Evolutionary conservation across 1,284 basidiomycete species (phyloP).

Genomic region (Ganoderma sp.): DNA sequence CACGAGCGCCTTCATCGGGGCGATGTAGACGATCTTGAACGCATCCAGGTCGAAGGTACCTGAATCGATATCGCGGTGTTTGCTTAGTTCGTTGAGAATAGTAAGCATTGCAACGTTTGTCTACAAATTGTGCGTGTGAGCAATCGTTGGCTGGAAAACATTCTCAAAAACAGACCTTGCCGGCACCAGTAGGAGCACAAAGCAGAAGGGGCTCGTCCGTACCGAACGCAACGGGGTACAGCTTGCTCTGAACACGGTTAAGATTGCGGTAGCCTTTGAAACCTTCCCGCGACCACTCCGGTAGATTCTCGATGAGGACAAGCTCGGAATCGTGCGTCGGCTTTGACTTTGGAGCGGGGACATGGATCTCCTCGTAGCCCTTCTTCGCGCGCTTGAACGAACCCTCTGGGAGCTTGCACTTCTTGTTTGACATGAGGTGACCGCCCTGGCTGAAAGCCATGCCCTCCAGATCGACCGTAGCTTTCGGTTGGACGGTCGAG

Average conservation of each 20-base stretch:
- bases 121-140: conserved; percentile 46
- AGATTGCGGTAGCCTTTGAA: conserved; percentile 82
- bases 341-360: conserved; percentile 91
- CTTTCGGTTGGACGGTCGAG: conserved; percentile 86
- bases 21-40: conserved; percentile 98
- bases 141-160: no score
- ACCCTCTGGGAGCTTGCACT: conserved; percentile 96
- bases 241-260: conserved; percentile 93
- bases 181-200: conserved; percentile 98
- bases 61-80: conserved; percentile 83
- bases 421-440: conserved; percentile 98
- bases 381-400: conserved; percentile 97
- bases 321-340: conserved; percentile 71
- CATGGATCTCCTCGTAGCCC: conserved; percentile 98
- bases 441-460: conserved; percentile 97
- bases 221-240: conserved; percentile 93
- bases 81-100: conserved; percentile 86
- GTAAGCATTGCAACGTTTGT: conserved; percentile 98
- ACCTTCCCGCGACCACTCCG: conserved; percentile 87
- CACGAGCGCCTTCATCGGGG: conserved; percentile 98
- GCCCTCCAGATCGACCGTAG: conserved; percentile 88
- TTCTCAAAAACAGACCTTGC: no score
- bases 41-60: conserved; percentile 88
- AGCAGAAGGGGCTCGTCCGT: conserved; percentile 94
- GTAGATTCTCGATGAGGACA: conserved; percentile 79